Conservation (phyloP, 192 early-diverging fungal genomes). For the Gaertneriomyces semiglobifer region DNA sequence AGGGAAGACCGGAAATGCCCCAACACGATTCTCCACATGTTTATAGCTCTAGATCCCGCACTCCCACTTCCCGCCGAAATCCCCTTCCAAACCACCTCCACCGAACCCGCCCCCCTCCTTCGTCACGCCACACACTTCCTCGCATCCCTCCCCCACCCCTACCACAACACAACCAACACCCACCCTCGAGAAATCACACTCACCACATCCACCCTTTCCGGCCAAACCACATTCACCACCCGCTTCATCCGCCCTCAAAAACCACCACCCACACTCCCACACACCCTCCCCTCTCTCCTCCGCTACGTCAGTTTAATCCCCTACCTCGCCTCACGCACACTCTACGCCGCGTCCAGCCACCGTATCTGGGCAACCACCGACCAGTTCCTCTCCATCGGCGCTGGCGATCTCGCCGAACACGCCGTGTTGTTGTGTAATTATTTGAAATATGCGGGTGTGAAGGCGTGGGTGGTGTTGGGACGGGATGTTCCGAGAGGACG, state of each 20-base stretch:
- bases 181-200: not conserved
- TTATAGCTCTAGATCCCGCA: slow-evolving; percentile 56
- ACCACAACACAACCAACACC: not conserved
- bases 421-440: slow-evolving; percentile 56
- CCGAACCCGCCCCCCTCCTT: slow-evolving; percentile 38
- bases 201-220: slow-evolving; percentile 35
- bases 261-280: slow-evolving; percentile 28
- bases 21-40: slow-evolving; percentile 25
- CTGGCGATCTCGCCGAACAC: slow-evolving; percentile 50
- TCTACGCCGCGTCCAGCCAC: slow-evolving; percentile 19
- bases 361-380: slow-evolving; percentile 44
- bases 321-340: slow-evolving; percentile 35
- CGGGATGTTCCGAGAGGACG: slow-evolving; percentile 40
- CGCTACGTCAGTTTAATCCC: slow-evolving; percentile 52
- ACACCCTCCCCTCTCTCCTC: slow-evolving; percentile 26
- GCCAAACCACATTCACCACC: slow-evolving; percentile 40
- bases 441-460: slow-evolving; percentile 23
- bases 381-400: slow-evolving; percentile 49
- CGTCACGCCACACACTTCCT: slow-evolving; percentile 27
- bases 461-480: slow-evolving; percentile 48
- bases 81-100: too few relatives aligned
- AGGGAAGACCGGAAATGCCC: not conserved
- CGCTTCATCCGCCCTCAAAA: slow-evolving; percentile 51
- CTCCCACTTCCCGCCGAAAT: slow-evolving; percentile 14
- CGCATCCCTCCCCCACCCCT: slow-evolving; percentile 14